A percentile compares a stretch with the other conserved stretches of the same genome.
These are phyloP conservation scores for Phalaenopsis aphrodite DNA, from an alignment of 106 monocot genomes.

Conservation along the genomic window DNA sequence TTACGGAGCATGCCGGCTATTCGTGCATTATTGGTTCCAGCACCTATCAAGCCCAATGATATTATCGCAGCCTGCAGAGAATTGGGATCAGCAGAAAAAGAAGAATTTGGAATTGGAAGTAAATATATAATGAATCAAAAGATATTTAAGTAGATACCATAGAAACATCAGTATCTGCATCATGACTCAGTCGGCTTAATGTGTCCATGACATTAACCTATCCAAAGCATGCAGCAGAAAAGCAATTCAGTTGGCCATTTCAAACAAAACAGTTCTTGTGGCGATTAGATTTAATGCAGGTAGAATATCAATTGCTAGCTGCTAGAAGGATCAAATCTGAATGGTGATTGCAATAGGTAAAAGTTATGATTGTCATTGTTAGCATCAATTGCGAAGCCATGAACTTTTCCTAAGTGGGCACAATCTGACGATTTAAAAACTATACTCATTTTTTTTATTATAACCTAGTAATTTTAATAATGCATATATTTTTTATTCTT, in stretches of 20 bases:
- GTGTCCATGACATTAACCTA: conserved; percentile 99
- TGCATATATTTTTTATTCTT: too few relatives aligned
- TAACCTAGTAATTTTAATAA: too few relatives aligned
- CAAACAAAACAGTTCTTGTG: not conserved
- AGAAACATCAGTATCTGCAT: conserved; percentile 91
- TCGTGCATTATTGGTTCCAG: conserved; percentile 94
- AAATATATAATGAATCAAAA: not conserved
- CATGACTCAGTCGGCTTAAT: conserved; percentile 90
- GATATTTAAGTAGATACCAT: conserved; percentile 35
- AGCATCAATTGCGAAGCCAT: too few relatives aligned
- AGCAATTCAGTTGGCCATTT: not conserved
- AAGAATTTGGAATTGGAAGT: not conserved
- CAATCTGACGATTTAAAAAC: too few relatives aligned
- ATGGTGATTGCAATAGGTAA: too few relatives aligned
- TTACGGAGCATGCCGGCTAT: conserved; percentile 97
- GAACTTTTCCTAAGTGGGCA: too few relatives aligned
- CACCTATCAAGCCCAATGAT: conserved; percentile 86
- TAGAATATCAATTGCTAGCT: too few relatives aligned
- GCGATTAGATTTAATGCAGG: too few relatives aligned
- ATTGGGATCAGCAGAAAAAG: not conserved
- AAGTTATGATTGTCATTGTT: too few relatives aligned
- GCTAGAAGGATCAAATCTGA: too few relatives aligned
- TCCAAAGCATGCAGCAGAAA: not conserved
- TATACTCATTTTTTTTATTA: too few relatives aligned
- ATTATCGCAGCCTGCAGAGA: conserved; percentile 79